Evolutionary conservation across 1,284 basidiomycete species (phyloP).

Genomic region (Leccinum huronense): DNA sequence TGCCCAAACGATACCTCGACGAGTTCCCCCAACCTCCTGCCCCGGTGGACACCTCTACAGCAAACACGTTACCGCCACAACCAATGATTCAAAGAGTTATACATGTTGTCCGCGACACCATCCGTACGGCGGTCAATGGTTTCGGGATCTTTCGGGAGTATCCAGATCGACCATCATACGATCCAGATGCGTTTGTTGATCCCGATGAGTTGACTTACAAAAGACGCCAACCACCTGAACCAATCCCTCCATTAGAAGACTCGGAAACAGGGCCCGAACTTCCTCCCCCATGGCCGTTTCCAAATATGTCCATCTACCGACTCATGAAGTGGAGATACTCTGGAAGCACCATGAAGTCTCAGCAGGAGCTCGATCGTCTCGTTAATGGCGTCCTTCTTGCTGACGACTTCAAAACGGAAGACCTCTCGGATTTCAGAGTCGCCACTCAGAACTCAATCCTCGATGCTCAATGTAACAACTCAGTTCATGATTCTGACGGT

Average conservation of each 20-base stretch:
- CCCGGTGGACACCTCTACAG: background rate
- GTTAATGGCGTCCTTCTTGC: constrained; percentile 15
- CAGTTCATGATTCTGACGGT: constrained; percentile 9
- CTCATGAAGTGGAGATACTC: constrained; percentile 23
- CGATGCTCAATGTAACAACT: background rate
- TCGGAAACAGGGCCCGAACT: background rate
- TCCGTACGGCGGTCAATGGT: constrained; percentile 18
- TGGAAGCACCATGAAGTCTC: constrained; percentile 18
- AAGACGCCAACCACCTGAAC: background rate
- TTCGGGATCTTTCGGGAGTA: constrained; percentile 27
- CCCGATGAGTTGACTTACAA: background rate
- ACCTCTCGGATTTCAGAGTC: constrained; percentile 14
- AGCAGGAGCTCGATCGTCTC: background rate
- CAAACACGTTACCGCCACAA: background rate
- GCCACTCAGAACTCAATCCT: background rate
- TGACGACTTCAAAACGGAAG: constrained; percentile 13
- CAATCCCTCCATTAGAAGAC: background rate
- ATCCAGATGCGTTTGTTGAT: constrained; percentile 20
- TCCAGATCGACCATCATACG: constrained; percentile 24
- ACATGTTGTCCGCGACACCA: constrained; percentile 21
- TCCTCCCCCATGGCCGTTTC: constrained; percentile 17
- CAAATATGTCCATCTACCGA: constrained; percentile 18
- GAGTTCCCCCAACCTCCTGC: background rate
- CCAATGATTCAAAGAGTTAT: constrained; percentile 11
- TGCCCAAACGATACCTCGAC: background rate